Percentiles rank a stretch among this genome's conserved stretches.
Conservation (phyloP, 2,329 filamentous ascomycete species). For the Didymella keratinophila region DNA sequence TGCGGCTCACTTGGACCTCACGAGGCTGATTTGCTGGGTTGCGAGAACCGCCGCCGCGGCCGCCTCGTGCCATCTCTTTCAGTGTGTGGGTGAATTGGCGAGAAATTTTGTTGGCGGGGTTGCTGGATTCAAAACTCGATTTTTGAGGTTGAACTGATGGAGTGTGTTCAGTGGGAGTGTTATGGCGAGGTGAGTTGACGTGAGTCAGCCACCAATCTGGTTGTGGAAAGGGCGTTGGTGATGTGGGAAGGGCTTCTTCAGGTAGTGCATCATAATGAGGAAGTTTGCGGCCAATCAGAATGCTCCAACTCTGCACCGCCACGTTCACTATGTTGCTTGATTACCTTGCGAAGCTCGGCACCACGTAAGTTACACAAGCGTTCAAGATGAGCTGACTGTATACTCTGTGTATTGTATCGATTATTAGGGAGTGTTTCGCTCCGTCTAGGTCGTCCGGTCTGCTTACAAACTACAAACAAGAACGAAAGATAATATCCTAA, state of each 20-base stretch:
- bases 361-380: too few relatives aligned
- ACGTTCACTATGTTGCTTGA: neutral
- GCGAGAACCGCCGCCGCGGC: slow-evolving; percentile 47
- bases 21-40: slow-evolving; percentile 50
- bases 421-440: neutral
- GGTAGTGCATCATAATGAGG: slow-evolving; percentile 3
- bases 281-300: slow-evolving; percentile 8
- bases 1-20: slow-evolving; percentile 58
- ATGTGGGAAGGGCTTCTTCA: neutral
- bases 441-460: neutral
- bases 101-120: slow-evolving; percentile 27
- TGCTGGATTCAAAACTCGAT: neutral
- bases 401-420: neutral
- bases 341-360: too few relatives aligned
- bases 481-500: neutral
- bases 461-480: neutral
- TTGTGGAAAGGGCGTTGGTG: slow-evolving; percentile 13
- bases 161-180: neutral
- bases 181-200: neutral
- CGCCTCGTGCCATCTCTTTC: slow-evolving; percentile 38
- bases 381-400: neutral
- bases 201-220: slow-evolving; percentile 9
- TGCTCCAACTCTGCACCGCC: neutral
- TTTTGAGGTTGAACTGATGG: too few relatives aligned
- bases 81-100: slow-evolving; percentile 24